Conservation (phyloP, 2,329 filamentous ascomycete species). For the Ramularia collo-cygni region DNA sequence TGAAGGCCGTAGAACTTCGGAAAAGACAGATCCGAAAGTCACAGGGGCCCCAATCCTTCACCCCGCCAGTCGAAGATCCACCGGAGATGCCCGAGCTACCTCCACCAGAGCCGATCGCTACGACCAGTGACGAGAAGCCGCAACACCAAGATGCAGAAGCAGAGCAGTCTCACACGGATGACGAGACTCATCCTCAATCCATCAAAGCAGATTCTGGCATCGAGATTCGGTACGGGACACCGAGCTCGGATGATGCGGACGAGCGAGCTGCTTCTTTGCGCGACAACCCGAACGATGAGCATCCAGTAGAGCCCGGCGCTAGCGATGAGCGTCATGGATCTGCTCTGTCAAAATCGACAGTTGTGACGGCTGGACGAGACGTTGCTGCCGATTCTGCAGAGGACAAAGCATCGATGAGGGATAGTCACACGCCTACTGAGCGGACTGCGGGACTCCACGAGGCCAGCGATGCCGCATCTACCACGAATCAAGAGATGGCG, state of each 20-base stretch:
- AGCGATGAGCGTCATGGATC: too few species aligned
- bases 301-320: too few species aligned
- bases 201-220: constrained; percentile 51
- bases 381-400: constrained; percentile 1
- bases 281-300: too few species aligned
- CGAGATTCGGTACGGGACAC: constrained; percentile 39
- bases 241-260: constrained; percentile 10
- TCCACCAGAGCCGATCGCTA: constrained; percentile 1
- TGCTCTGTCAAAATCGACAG: too few species aligned
- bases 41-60: constrained; percentile 13
- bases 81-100: constrained; percentile 17
- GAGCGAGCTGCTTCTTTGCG: too few species aligned
- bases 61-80: constrained; percentile 6
- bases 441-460: constrained; percentile 4
- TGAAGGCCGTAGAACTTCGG: constrained; percentile 87
- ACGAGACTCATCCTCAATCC: constrained; percentile 21
- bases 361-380: too few species aligned
- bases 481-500: too few species aligned
- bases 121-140: constrained; percentile 1
- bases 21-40: constrained; percentile 62
- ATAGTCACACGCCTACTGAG: constrained; percentile 13
- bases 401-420: constrained; percentile 8
- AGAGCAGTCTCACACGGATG: constrained; percentile 9
- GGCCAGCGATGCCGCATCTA: not conserved
- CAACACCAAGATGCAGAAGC: not conserved